These are phyloP conservation scores for Geotrichum bryndzae DNA, from an alignment of 1,139 yeast species.

Conservation along the genomic window DNA sequence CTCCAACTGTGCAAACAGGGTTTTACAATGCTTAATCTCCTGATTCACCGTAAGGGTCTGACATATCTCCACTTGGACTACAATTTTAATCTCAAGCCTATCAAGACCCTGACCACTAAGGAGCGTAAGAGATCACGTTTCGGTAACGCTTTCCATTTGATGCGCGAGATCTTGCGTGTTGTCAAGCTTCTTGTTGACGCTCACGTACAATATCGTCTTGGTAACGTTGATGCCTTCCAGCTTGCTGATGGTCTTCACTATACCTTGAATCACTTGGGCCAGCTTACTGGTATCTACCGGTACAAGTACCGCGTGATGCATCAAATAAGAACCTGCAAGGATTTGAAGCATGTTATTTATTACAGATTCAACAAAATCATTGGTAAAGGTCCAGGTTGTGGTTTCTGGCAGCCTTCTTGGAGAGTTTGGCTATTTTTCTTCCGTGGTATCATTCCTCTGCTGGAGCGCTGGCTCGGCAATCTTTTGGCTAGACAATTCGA, in stretches of 20 bases:
- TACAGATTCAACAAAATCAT: conserved; percentile 70
- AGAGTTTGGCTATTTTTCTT: conserved; percentile 90
- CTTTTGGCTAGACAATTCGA: conserved; percentile 89
- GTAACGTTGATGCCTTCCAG: conserved; percentile 88
- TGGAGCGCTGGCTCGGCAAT: conserved; percentile 94
- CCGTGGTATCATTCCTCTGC: conserved; percentile 86
- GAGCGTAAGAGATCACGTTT: conserved; percentile 93
- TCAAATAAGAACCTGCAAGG: conserved; percentile 93
- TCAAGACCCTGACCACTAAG: conserved; percentile 91
- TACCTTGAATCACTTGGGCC: conserved; percentile 87
- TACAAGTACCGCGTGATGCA: conserved; percentile 98
- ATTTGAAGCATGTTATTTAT: conserved; percentile 85
- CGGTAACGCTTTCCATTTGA: conserved; percentile 92
- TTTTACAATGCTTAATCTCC: conserved; percentile 80
- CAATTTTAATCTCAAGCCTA: conserved; percentile 92
- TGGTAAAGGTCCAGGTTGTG: conserved; percentile 98
- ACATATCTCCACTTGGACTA: conserved; percentile 91
- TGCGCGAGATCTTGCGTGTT: conserved; percentile 79
- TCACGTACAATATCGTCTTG: conserved; percentile 84
- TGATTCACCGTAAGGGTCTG: conserved; percentile 86
- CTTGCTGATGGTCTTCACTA: conserved; percentile 92
- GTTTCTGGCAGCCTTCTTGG: conserved; percentile 99
- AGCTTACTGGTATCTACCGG: conserved; percentile 90
- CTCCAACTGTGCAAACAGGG: conserved; percentile 91
- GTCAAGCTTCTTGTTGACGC: conserved; percentile 85